Evolutionary conservation across 257 asterid genomes (phyloP), one percentile per base, ranked within the genome.

Genomic region (Knoxia roxburghii): DNA sequence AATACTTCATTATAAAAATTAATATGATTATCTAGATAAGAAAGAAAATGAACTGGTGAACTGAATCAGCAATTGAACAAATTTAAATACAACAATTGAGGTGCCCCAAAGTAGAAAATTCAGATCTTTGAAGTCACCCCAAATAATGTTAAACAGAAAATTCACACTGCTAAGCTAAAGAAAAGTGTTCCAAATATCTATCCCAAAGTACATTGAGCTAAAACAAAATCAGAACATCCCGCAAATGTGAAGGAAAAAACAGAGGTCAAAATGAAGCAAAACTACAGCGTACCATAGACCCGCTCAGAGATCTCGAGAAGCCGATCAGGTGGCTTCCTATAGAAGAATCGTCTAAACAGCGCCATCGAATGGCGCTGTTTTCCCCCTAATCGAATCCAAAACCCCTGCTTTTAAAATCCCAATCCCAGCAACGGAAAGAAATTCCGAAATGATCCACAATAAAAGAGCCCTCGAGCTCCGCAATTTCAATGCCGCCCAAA

Each of bases 361-460:
- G 99, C 98, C 99, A 94, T 94, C 74, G 68, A 79, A 77, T 83
- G 97, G 98, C 97, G 97, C 98, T 86, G 98, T 89, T 85, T 74
- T 49, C 59, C 73, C 77, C 80, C 81, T 72, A 76, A 81, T 76
- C 84, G 73, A 78, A 82, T 81, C 90, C 98, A 84, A 79, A 82
- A 69, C 87, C 83, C 77, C 69, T 33, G 57, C 37, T 35, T 66
- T 43, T 15, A 72, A 40, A 60, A 61, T 59, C 26, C 68, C 4
- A 70, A 81, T 73, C 75, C 70, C 77, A 73, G 49, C 75, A 39
- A 45, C 15, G 67, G 75, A 39, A 55, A 61, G 27, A 51, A 23
- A 57, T 77, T 62, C 72, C 64, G 69, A 48, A 77, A 72, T 71
- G 72, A 77, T 71, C 77, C 79, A 54, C 74, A 41, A 55, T 62